Base-by-base conservation (phyloP, 2,329 filamentous ascomycete species). In the Talaromyces sp. region DNA sequence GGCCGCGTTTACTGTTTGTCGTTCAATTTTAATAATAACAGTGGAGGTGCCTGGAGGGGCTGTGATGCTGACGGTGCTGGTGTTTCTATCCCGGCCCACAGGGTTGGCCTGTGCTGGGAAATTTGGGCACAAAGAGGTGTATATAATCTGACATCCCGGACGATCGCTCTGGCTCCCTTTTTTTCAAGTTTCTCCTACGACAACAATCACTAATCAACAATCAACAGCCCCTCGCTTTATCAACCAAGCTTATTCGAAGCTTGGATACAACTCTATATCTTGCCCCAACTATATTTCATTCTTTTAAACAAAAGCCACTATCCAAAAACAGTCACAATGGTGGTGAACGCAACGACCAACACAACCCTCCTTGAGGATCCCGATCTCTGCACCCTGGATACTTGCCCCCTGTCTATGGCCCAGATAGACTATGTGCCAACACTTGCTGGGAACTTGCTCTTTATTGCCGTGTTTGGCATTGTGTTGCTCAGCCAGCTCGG, bases 351-450 rank as follows among this genome's bases (percentile, higher is more conserved):
- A 38, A 38, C 14, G 5, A n/a, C 14, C 27, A 61, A 58, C 43
- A 13, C 6, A 21, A 61, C 59, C 4, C 56, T 61, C 19, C 29
- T 41, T 13, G 27, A 58, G 31, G 46, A 61, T 31, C 51, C 62
- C 4, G 60, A 66, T 24, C 64, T 68, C 55, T 78, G 77, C 64
- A 77, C 73, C 10, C 52, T 76, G 31, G 66, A 68, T 1, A 73
- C 69, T 6, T 79, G 77, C 58, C 68, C 72, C 0, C 60, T 78
- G 26, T 56, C 46, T 26, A 63, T 62, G 35, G 76, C 73, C 17
- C 80, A 77, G 64, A 83, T 86, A 69, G 68, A 75, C 57, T 88
- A 87, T 71, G 75, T 78, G 32, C 80, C 86, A 29, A 77, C 77
- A 29, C 70, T 87, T 1, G 71, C 73, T 10, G 82, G 82, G 61